Conservation (phyloP, 2,329 filamentous ascomycete species). For the Tolypocladium tropicale region DNA sequence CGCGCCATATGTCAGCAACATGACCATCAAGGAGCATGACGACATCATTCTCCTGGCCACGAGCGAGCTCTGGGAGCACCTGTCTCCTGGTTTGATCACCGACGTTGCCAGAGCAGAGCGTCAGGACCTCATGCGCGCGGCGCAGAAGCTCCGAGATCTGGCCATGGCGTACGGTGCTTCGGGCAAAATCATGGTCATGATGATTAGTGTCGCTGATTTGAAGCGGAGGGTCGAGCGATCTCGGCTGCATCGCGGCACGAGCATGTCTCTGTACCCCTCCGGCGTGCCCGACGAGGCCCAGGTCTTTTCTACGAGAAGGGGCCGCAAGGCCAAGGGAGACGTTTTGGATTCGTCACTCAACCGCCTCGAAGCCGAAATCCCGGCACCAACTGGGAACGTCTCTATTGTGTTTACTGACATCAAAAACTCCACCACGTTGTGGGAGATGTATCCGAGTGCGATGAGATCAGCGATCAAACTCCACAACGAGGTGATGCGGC, state of each 20-base stretch:
- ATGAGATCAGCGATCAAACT: conserved; percentile 97
- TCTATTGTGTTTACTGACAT: conserved; percentile 98
- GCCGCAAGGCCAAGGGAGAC: conserved; percentile 51
- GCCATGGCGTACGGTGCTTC: conserved; percentile 92
- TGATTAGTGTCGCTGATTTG: conserved; percentile 84
- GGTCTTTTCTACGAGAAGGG: conserved; percentile 52
- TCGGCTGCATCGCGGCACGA: conserved; percentile 63
- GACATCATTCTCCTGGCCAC: conserved; percentile 91
- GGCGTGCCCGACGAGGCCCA: conserved; percentile 61
- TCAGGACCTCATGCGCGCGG: conserved; percentile 83
- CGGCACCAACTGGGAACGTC: conserved; percentile 81
- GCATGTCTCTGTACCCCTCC: conserved; percentile 74
- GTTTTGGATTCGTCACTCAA: conserved; percentile 80
- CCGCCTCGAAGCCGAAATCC: conserved; percentile 80
- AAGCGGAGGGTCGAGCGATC: conserved; percentile 73
- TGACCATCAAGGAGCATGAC: conserved; percentile 75
- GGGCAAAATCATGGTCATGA: conserved; percentile 98
- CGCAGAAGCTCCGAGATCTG: conserved; percentile 87
- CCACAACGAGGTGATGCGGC: conserved; percentile 93
- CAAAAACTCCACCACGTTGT: conserved; percentile 92
- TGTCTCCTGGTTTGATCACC: conserved; percentile 80
- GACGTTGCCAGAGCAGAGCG: conserved; percentile 84
- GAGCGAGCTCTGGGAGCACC: conserved; percentile 88
- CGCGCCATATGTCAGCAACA: conserved; percentile 70
- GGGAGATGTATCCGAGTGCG: conserved; percentile 89